Base-by-base conservation (phyloP, 2,329 filamentous ascomycete genomes). In the Chalaropsis ovoidea region DNA sequence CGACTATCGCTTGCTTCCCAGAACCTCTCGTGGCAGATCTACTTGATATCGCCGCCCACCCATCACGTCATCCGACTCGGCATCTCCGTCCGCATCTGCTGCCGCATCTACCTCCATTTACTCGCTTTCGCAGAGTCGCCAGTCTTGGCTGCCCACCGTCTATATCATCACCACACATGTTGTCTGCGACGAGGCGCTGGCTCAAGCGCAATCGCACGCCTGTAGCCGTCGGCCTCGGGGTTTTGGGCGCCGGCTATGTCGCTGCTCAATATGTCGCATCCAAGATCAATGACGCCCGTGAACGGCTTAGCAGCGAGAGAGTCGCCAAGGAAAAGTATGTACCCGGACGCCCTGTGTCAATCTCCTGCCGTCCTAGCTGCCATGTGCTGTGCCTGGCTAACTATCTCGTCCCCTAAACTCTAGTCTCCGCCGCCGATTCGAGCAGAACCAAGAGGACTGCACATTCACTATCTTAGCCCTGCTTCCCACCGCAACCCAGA, bases 381-480 rank as follows among this genome's bases (percentile, higher is more conserved):
- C 11, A 47, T 8, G 27, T 31, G 15, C 47, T 8, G 27, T 31
- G 15, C 47, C 31, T 24, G 39, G 43, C 61, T 49, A 24, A 42
- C 43, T 27, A 2, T 5, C 43, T 35, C 54, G n/a, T 47, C 52
- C 67, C 70, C 5, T 69, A 19, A 56, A 31, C 58, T 31, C 60
- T 56, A 97, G 93, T 76, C 83, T 99, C 68, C 91, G 92, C 63
- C 88, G 94, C 67, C 89, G 94, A 73, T 99, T 99, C 77, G 90
- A 97, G 75, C 94, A 99, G 77, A 99, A 99, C 76, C 94, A 99
- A 75, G 93, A 96, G 74, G 94, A 99, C 76, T 99, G 94, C 77
- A 96, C 93, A 61, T 96, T 95, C 74, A 99, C 94, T 45, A 91
- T 97, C 56, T 86, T 97, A n/a, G 94, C 93, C 39, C 85, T 99